Evolutionary conservation across 805 yeast genomes (phyloP), one percentile per base, ranked within the genome.

Genomic region (Debaryomyces prosopidis): DNA sequence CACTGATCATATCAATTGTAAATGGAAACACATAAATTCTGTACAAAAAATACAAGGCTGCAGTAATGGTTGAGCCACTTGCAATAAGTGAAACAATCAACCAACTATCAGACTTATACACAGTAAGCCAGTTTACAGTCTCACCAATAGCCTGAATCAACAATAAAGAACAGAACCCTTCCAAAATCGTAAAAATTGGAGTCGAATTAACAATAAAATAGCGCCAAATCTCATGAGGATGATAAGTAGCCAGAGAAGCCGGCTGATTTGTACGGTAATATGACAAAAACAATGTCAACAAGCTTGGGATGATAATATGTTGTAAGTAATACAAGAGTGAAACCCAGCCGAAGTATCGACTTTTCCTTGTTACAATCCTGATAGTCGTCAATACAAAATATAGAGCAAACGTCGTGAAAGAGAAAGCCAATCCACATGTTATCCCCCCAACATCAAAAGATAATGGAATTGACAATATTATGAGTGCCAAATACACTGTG

Each of bases 381-480:
- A 89, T 57, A 1, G 95, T 82, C 7, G 97, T 88, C 44, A 89
- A 69, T 5, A 79, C 61, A 49, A 88, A 84, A 65, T 90, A 91
- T 43, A 86, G 66, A 35, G 53, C 40, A 46, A 66, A 62, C 36
- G 79, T 70, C 44, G 88, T 79, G 39, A 92, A 75, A 5, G 96
- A 84, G 63, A 83, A 94, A 15, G 95, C 82, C 48, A 94, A 70
- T 1, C 99, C 99, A 66, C 98, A 92, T 45, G 81, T 76, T 15
- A 84, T 77, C 1, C 98, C 97, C 8, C 98, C 98, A 32, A 89
- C 85, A 59, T 92, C 96, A 66, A 94, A 94, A 18, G 97, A 87
- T 49, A 94, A 76, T 4, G 98, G 98, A 5, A 94, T 86, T 2
- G 97, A 86, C 26, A 91, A 72, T 23, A 90, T 77, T 10, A 89